These are phyloP conservation scores for Haematococcus sp. DNA, from an alignment of 139 green algal species.

Conservation along the genomic window DNA sequence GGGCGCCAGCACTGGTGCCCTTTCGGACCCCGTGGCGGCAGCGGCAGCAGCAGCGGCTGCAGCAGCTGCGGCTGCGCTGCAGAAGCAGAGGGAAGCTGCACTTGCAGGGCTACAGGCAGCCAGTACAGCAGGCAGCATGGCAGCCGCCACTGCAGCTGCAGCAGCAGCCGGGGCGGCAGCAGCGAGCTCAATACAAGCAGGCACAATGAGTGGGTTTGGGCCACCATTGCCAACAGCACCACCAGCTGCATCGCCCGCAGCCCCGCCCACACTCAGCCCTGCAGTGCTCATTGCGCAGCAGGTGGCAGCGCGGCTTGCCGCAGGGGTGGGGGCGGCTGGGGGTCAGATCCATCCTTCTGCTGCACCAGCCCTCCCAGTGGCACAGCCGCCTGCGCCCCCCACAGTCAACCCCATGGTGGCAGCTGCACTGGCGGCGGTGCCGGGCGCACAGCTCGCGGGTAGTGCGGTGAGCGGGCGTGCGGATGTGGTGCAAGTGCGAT, in stretches of 20 bases:
- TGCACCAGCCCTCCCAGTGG: neutral
- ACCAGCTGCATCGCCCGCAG: neutral
- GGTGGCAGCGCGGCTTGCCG: slow-evolving; percentile 34
- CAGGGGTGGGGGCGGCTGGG: slow-evolving; percentile 1
- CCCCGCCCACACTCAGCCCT: slow-evolving; percentile 19
- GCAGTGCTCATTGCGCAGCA: slow-evolving; percentile 55
- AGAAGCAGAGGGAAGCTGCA: neutral
- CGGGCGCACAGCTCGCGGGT: neutral
- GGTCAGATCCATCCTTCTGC: neutral
- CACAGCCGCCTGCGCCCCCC: neutral
- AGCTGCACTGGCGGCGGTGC: neutral
- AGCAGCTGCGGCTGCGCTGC: neutral
- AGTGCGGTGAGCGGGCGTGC: neutral
- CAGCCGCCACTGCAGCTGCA: neutral
- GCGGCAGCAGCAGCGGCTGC: slow-evolving; percentile 1
- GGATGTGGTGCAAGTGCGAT: too few species aligned
- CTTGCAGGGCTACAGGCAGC: neutral
- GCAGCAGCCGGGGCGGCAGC: neutral
- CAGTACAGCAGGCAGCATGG: neutral
- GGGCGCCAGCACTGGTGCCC: slow-evolving; percentile 10
- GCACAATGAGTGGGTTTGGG: too few species aligned
- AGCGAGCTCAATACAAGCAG: too few species aligned
- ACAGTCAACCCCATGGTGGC: slow-evolving; percentile 10
- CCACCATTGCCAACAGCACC: too few species aligned
- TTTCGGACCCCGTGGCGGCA: slow-evolving; percentile 8